Evolutionary conservation across 129 eudicot genomes (phyloP), one percentile per base, ranked within the genome.

Genomic region (Centella asiatica): DNA sequence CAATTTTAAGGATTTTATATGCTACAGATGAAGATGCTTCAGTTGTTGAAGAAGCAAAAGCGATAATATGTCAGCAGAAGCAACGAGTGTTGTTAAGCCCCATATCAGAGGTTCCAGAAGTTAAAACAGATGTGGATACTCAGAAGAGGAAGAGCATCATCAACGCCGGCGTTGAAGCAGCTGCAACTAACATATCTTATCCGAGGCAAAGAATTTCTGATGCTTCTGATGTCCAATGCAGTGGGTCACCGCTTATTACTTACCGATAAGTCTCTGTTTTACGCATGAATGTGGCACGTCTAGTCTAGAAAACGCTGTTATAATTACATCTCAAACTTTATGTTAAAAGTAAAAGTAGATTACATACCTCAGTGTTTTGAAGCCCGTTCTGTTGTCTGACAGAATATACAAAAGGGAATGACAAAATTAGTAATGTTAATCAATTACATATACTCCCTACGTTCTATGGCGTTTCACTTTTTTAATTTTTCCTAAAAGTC

Each of bases 201-300:
- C 94, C 98, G 14, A 84, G 89, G 73, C 90, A 84, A 72, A 76
- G 94, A 76, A 61, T 82, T 15, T 77, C 95, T 68, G 95, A 92
- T 77, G 80, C 80, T 61, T 75, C 94, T 55, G 98, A 92, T 81
- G 95, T 87, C n/a, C 94, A 82, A 66, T 80, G 85, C 76, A 84
- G 94, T 58, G 87, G 78, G 74, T 84, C 98, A 50, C 87, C 94
- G 52, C 89, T 87, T 34, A 70, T 81, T 76, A 87, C 95, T 39
- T 81, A 64, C 73, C 87, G 78, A 80, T 75, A n/a, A n/a, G n/a
- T 44, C 39, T 34, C 33, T 62, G 57, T 19, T 39, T 68, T 9
- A 1, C 59, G 64, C 5, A 23, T 45, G 29, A 45, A 45, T 17
- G 24, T 18, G 5, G 14, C 14, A 26, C 6, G 26, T 69, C 34